Evolutionary conservation across 257 asterid genomes (phyloP).

Genomic region (Perilla frutescens): DNA sequence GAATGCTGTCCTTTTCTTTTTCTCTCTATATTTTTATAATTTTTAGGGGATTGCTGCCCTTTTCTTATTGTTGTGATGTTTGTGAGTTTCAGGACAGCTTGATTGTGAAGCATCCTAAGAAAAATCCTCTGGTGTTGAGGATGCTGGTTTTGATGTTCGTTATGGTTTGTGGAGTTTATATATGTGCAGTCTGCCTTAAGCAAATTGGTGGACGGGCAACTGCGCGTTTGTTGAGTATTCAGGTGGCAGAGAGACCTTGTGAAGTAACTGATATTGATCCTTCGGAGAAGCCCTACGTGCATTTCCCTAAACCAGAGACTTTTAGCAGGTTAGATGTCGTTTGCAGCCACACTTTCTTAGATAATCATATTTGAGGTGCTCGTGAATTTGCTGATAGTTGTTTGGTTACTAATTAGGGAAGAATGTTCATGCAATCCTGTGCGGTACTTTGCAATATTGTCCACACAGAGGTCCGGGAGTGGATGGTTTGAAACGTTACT

Average conservation of each 20-base stretch:
- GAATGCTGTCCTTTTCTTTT: not conserved
- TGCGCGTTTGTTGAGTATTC: slow-evolving; percentile 43
- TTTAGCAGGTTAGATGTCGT: slow-evolving; percentile 63
- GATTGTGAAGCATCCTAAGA: slow-evolving; percentile 63
- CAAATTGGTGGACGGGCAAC: slow-evolving; percentile 54
- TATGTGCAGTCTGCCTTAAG: slow-evolving; percentile 75
- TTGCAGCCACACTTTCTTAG: not conserved
- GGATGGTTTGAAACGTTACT: slow-evolving; percentile 95
- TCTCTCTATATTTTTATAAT: no score
- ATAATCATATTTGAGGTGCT: slow-evolving; percentile 13
- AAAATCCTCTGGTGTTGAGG: slow-evolving; percentile 64
- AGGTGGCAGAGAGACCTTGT: slow-evolving; percentile 63
- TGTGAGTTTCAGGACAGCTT: slow-evolving; percentile 70
- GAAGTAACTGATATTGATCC: slow-evolving; percentile 52
- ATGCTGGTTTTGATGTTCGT: slow-evolving; percentile 74
- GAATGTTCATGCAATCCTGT: slow-evolving; percentile 92
- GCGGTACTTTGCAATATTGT: slow-evolving; percentile 77
- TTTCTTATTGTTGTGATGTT: slow-evolving; percentile 22
- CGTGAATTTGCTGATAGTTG: slow-evolving; percentile 27
- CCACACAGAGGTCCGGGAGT: slow-evolving; percentile 94
- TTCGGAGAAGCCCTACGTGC: slow-evolving; percentile 63
- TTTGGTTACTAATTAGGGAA: slow-evolving; percentile 53
- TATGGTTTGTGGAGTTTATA: slow-evolving; percentile 80
- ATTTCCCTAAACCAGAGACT: slow-evolving; percentile 81
- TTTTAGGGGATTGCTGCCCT: no score